Conservation (phyloP, 2,329 filamentous ascomycete species). For the Trichoderma sp. region DNA sequence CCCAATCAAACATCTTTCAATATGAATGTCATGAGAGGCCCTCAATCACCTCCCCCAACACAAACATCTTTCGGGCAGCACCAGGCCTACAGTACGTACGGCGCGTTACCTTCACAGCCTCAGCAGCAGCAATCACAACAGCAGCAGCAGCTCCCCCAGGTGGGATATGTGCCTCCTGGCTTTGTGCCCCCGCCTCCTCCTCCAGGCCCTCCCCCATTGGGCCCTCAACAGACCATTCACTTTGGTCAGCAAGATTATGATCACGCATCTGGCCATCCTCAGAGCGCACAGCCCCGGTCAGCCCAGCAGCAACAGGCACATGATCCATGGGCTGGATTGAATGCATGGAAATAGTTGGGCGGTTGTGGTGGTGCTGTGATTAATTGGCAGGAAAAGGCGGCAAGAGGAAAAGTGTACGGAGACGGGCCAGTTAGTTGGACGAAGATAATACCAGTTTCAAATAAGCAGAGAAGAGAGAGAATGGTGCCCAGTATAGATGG, state of each 20-base stretch:
- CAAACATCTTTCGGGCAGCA: conserved; percentile 51
- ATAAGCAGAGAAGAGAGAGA: not conserved
- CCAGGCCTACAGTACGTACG: conserved; percentile 36
- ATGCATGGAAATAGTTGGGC: conserved; percentile 50
- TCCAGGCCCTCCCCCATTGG: conserved; percentile 62
- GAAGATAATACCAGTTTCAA: not conserved
- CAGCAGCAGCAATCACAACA: conserved; percentile 33
- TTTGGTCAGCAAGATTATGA: conserved; percentile 46
- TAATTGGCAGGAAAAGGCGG: not conserved
- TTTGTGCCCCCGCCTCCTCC: conserved; percentile 66
- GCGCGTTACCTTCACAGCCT: conserved; percentile 45
- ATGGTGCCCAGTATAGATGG: not conserved
- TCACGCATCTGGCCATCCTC: conserved; percentile 36
- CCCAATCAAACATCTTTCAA: conserved; percentile 59
- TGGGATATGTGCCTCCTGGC: conserved; percentile 54
- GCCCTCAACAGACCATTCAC: conserved; percentile 63
- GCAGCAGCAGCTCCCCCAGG: conserved; percentile 34
- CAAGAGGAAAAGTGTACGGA: not conserved
- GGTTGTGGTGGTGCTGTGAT: not conserved
- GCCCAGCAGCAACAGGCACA: conserved; percentile 44
- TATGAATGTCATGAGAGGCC: conserved; percentile 42
- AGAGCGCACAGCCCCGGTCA: conserved; percentile 37
- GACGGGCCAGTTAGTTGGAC: not conserved
- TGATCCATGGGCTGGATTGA: conserved; percentile 57
- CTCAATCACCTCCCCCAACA: conserved; percentile 59